phyloP scores from a whole-genome alignment of 495 filamentous ascomycete genomes.

The Xylaria palmicola region DNA sequence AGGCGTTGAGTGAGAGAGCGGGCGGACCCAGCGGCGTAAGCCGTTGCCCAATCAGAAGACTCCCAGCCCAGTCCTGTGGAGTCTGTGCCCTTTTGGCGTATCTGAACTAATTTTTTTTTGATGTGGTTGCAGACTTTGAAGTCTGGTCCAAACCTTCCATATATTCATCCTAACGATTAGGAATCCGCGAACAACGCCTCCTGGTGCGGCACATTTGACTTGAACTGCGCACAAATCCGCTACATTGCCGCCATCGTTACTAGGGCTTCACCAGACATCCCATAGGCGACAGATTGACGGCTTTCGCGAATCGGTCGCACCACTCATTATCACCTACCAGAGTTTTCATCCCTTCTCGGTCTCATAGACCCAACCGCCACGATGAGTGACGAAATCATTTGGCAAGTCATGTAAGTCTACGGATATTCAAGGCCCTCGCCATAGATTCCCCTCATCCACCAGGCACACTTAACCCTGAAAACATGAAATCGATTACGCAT shows the following conservation, averaged over 20 bases:
- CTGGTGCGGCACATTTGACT: neutral
- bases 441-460: neutral
- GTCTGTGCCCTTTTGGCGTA: neutral
- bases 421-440: no score
- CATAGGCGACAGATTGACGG: neutral
- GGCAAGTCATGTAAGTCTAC: conserved; percentile 72
- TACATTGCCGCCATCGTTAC: no score
- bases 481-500: neutral
- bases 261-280: no score
- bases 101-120: conserved; percentile 16
- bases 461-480: neutral
- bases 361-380: conserved; percentile 34
- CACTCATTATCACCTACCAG: neutral
- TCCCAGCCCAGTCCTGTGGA: neutral
- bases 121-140: neutral
- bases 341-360: neutral
- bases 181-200: neutral
- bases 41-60: conserved; percentile 1
- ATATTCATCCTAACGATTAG: neutral
- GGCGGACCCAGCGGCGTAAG: neutral
- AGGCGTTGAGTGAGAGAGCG: neutral
- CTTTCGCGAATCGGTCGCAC: neutral
- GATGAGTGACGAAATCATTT: conserved; percentile 96
- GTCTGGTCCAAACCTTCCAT: conserved; percentile 2
- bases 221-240: no score